phyloP scores from a whole-genome alignment of 176 grass and related monocot species.

The Dactylis glomerata region DNA sequence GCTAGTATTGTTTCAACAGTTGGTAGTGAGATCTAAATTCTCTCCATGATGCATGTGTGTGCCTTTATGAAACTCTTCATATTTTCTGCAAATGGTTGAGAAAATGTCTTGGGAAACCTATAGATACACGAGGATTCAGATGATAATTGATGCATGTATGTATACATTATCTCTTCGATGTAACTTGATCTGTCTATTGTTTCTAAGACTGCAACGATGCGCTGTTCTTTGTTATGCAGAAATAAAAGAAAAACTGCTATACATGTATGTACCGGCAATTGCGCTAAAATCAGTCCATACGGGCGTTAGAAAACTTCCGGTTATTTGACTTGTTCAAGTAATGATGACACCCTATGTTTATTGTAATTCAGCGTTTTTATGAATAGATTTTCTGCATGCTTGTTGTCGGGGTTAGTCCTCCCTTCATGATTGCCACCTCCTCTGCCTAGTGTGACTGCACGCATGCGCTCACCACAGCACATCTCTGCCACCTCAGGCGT shows the following conservation, averaged over 20 bases:
- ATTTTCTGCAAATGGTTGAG: not conserved
- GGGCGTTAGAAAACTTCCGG: not conserved
- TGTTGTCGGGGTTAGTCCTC: not conserved
- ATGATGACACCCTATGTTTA: not conserved
- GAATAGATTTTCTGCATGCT: not conserved
- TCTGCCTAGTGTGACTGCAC: not conserved
- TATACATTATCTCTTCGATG: not conserved
- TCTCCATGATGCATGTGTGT: not conserved
- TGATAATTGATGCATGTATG: not conserved
- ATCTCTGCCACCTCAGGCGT: not conserved
- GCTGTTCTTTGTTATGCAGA: not conserved
- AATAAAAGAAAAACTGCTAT: not conserved
- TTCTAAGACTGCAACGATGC: not conserved
- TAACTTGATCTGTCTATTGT: not conserved
- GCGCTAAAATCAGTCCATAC: not conserved
- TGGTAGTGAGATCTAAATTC: not conserved
- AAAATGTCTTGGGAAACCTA: not conserved
- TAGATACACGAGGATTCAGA: not conserved
- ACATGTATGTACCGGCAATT: not conserved
- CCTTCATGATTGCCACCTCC: not conserved
- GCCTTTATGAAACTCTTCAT: not conserved
- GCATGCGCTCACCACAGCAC: not conserved
- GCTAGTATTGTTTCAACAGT: not conserved
- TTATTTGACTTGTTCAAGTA: not conserved
- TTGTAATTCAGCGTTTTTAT: not conserved